These are phyloP conservation scores for Piloderma croceum DNA, from an alignment of 768 basidiomycete species.

Conservation along the genomic window DNA sequence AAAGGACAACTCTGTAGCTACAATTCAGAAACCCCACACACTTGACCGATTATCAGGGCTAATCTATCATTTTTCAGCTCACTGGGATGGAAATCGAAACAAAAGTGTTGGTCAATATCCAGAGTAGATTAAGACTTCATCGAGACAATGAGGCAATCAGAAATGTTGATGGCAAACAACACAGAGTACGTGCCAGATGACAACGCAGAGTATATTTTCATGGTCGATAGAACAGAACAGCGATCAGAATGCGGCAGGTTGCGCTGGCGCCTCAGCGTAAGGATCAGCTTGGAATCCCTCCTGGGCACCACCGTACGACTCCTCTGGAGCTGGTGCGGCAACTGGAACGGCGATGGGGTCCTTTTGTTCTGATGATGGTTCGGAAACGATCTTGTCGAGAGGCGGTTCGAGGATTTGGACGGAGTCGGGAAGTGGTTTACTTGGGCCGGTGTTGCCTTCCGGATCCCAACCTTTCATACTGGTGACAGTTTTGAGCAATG, in stretches of 20 bases:
- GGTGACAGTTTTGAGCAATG: slow-evolving; percentile 12
- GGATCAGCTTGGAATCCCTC: not conserved
- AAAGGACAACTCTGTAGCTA: too few species aligned
- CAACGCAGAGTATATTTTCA: too few species aligned
- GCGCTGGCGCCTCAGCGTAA: not conserved
- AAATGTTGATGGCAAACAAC: too few species aligned
- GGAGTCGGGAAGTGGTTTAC: slow-evolving; percentile 91
- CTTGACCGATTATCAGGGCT: too few species aligned
- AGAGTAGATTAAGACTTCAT: too few species aligned
- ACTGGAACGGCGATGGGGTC: slow-evolving; percentile 53
- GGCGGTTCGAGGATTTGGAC: slow-evolving; percentile 88
- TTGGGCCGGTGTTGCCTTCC: slow-evolving; percentile 82
- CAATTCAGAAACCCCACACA: too few species aligned
- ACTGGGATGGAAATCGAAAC: too few species aligned
- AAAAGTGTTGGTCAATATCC: too few species aligned
- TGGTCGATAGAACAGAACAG: too few species aligned
- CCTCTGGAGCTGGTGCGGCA: slow-evolving; percentile 44
- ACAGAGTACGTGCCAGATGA: too few species aligned
- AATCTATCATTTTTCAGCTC: too few species aligned
- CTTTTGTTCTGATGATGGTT: slow-evolving; percentile 86
- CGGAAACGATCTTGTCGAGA: slow-evolving; percentile 82
- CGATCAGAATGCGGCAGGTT: not conserved
- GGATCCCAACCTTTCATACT: slow-evolving; percentile 98
- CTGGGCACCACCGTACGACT: slow-evolving; percentile 13
- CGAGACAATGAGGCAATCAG: too few species aligned